phyloP scores from a whole-genome alignment of 495 filamentous ascomycete genomes.

The Cudoniella acicularis region DNA sequence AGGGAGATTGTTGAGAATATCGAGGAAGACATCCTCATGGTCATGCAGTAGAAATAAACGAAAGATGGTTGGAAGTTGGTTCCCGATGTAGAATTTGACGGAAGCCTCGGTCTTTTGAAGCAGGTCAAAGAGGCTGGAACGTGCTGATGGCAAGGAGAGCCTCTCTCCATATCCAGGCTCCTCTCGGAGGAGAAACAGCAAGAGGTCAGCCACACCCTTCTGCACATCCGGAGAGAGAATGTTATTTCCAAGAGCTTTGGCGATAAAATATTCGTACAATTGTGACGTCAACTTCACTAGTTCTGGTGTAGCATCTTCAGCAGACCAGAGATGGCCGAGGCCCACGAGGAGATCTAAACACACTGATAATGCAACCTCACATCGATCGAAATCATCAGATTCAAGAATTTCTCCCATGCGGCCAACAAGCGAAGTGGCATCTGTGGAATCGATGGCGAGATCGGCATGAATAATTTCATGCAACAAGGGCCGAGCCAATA shows the following conservation, averaged over 20 bases:
- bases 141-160: constrained; percentile 57
- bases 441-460: constrained; percentile 35
- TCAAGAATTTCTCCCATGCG: constrained; percentile 29
- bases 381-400: constrained; percentile 40
- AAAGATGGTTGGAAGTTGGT: constrained; percentile 70
- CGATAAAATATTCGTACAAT: constrained; percentile 78
- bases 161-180: constrained; percentile 58
- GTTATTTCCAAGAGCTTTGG: constrained; percentile 54
- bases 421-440: constrained; percentile 42
- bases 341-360: constrained; percentile 68
- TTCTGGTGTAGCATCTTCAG: constrained; percentile 43
- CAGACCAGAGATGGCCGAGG: constrained; percentile 61
- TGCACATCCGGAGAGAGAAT: constrained; percentile 66
- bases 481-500: constrained; percentile 41
- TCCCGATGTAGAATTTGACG: constrained; percentile 72
- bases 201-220: constrained; percentile 58
- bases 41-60: constrained; percentile 69
- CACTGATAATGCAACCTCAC: constrained; percentile 68
- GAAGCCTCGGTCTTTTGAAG: constrained; percentile 58
- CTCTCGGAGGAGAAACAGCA: constrained; percentile 62
- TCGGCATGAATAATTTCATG: constrained; percentile 45
- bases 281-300: constrained; percentile 58
- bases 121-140: constrained; percentile 71
- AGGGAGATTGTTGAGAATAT: constrained; percentile 71
- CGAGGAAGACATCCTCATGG: constrained; percentile 78